These are phyloP conservation scores for Fraxinus ornus DNA, from an alignment of 305 asterid species.

Conservation along the genomic window DNA sequence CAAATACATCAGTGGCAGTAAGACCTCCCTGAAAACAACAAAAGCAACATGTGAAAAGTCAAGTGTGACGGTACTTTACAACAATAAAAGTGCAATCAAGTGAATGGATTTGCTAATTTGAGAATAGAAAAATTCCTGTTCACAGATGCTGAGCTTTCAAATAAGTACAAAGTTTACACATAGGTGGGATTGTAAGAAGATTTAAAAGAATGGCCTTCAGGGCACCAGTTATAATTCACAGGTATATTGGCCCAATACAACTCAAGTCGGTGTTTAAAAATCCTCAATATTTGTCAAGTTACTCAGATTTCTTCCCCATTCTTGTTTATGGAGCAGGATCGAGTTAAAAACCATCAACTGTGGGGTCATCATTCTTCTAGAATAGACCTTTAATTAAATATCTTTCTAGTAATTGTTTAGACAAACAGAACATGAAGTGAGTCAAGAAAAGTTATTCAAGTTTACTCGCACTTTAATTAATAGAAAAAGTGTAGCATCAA, in stretches of 20 bases:
- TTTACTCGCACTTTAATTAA: background rate
- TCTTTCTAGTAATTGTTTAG: background rate
- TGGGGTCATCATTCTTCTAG: background rate
- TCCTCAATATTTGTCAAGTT: background rate
- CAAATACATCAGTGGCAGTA: conserved; percentile 96
- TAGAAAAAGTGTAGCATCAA: background rate
- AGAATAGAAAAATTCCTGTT: background rate
- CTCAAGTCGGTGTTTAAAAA: background rate
- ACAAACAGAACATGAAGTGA: background rate
- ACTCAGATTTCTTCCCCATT: background rate
- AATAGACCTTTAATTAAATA: background rate
- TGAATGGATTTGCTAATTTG: background rate
- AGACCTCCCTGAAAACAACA: conserved; percentile 79
- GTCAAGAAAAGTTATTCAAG: background rate
- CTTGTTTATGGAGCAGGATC: background rate
- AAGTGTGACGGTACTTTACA: background rate
- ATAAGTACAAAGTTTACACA: background rate
- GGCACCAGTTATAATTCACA: background rate
- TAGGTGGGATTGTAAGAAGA: conserved; percentile 1
- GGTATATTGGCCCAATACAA: background rate
- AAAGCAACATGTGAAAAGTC: conserved; percentile 7
- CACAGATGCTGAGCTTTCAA: background rate
- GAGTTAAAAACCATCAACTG: background rate
- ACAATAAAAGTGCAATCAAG: background rate
- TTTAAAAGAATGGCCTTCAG: conserved; percentile 6